Evolutionary conservation across 75 land plant species (phyloP).

Genomic region (Cunninghamia lanceolata): DNA sequence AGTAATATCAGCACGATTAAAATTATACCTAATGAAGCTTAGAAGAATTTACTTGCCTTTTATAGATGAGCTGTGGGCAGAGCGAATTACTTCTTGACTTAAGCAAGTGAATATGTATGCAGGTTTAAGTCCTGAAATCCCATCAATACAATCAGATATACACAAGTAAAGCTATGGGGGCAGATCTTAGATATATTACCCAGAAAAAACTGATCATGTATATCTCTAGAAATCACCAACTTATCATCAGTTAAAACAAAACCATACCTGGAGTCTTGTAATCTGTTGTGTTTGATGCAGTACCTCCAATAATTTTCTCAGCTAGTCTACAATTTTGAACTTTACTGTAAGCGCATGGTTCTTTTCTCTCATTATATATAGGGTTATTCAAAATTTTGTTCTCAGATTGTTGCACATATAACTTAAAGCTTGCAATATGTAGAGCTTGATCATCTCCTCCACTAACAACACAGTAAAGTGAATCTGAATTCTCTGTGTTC

Average conservation of each 20-base stretch:
- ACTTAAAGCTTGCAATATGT: constrained; percentile 32
- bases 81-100: constrained; percentile 24
- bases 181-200: not conserved
- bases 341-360: not conserved
- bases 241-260: not conserved
- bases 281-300: not conserved
- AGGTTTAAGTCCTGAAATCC: not conserved
- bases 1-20: not conserved
- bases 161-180: not conserved
- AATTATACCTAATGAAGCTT: not conserved
- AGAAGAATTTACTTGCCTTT: constrained; percentile 51
- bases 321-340: not conserved
- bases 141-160: not conserved
- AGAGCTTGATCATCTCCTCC: constrained; percentile 99
- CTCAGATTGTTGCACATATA: constrained; percentile 8
- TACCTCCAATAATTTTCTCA: not conserved
- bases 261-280: constrained; percentile 1
- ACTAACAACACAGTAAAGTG: constrained; percentile 53
- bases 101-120: constrained; percentile 23
- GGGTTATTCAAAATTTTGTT: not conserved
- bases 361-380: not conserved
- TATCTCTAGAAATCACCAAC: not conserved
- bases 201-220: not conserved
- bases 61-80: constrained; percentile 95
- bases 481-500: not conserved